Base-by-base conservation (phyloP, 345 rosid genomes). In the Salix viminalis region DNA sequence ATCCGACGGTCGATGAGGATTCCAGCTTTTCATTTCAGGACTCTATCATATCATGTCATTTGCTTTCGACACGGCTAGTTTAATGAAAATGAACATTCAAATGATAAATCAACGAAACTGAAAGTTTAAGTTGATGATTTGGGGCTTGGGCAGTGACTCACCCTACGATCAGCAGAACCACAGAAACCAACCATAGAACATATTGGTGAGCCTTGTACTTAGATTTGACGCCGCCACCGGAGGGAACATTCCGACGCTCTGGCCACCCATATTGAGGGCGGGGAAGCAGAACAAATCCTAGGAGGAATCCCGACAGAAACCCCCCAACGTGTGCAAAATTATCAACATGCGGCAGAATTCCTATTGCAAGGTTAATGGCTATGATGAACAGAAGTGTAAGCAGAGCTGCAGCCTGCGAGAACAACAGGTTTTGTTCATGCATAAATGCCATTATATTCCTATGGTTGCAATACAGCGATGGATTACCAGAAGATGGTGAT, bases 271-370 rank as follows among this genome's bases (percentile, higher is more conserved):
- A 76, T 36, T 72, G 83, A 2, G 83, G 80, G 16, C 83, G 83
- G 9, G 71, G 77, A 5, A 81, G 74, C 37, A 81, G 52, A 23
- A 81, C 26, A 44, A 81, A 81, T 6, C 83, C 83, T 0, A 81
- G 77, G 14, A 81, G 83, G 30, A 81, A 71, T 16, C 83, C 83
- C 0, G 83, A 19, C 12, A 81, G 60, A 39, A 81, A 81, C 14
- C 83, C 83, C 1, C 83, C 83, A 10, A 76, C 72, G 34, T 81
- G 83, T 1, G 83, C 80, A 46, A 72, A 81, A 16, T 81, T 76
- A 64, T 81, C 83, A 26, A 81, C 83, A n/a, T 76, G 80, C 2
- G 83, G 83, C 41, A 81, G 71, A 69, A 81, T 76, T 67, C 83
- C 83, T n/a, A 81, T 68, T n/a, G 74, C 77, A 26, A 81, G 77